These are phyloP conservation scores for Gnetum montanum DNA, from an alignment of 75 land plant genomes.

Conservation along the genomic window DNA sequence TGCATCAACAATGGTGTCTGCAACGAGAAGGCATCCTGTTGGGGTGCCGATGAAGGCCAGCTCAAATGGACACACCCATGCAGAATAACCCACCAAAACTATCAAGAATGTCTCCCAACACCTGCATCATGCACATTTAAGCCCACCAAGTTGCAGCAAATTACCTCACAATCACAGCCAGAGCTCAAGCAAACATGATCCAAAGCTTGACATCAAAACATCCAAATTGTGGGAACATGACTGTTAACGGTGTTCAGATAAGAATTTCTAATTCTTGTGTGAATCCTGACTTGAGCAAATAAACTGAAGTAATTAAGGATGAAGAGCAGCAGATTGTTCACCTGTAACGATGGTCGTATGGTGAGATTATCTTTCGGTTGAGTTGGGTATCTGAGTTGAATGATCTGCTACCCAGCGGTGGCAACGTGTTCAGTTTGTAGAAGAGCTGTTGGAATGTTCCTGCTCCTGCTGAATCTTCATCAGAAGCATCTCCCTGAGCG, in stretches of 20 bases:
- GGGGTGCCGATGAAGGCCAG: conserved; percentile 18
- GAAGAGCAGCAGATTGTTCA: background rate
- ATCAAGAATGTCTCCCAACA: conserved; percentile 23
- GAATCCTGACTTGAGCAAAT: too few species aligned
- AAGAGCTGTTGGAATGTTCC: background rate
- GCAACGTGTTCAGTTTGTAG: conserved; percentile 3
- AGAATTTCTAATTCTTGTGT: too few species aligned
- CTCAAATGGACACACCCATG: conserved; percentile 32
- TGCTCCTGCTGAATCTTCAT: conserved; percentile 1
- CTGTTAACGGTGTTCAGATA: background rate
- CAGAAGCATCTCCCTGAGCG: background rate
- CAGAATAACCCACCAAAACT: conserved; percentile 24
- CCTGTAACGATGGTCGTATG: conserved; percentile 4
- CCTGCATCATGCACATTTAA: conserved; percentile 7
- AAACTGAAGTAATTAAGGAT: too few species aligned
- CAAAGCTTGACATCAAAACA: background rate
- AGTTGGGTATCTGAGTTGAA: background rate
- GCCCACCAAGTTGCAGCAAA: background rate
- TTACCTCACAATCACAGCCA: background rate
- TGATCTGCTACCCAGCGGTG: conserved; percentile 6
- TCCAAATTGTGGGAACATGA: background rate
- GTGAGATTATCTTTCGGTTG: background rate
- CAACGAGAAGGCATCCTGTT: conserved; percentile 13
- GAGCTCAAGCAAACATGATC: background rate
- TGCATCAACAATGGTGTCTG: conserved; percentile 16